Evolutionary conservation across 2,329 filamentous ascomycete genomes (phyloP).

Genomic region (Claviceps pusilla): DNA sequence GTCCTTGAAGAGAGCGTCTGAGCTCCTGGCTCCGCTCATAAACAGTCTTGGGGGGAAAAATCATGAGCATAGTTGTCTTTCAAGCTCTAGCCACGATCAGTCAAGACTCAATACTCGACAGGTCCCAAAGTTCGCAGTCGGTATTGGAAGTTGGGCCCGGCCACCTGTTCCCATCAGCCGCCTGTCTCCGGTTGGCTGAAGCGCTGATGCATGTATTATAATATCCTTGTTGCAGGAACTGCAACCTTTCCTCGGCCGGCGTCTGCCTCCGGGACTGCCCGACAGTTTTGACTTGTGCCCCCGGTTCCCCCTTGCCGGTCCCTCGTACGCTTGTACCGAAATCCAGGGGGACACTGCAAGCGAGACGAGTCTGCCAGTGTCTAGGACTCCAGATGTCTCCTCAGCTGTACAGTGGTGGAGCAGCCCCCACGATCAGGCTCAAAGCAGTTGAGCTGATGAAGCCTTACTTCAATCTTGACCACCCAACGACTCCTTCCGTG

Average conservation of each 20-base stretch:
- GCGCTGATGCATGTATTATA: neutral
- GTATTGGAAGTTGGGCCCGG: neutral
- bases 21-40: neutral
- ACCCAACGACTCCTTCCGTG: neutral
- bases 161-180: neutral
- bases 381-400: no score
- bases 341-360: neutral
- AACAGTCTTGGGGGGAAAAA: neutral
- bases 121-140: neutral
- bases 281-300: neutral
- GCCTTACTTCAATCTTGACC: neutral
- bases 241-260: neutral
- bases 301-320: neutral
- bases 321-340: neutral
- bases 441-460: neutral
- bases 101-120: neutral
- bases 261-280: slow-evolving; percentile 4
- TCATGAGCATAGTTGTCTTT: no score
- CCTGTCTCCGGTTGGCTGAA: slow-evolving; percentile 3
- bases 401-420: no score
- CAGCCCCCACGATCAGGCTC: neutral
- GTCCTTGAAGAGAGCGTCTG: neutral
- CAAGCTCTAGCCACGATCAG: no score
- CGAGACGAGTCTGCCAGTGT: no score
- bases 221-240: slow-evolving; percentile 3